Percentiles rank a stretch among this genome's conserved stretches.
These are phyloP conservation scores for Cladosporium sp. DNA, from an alignment of 2,329 filamentous ascomycete species.

Conservation along the genomic window DNA sequence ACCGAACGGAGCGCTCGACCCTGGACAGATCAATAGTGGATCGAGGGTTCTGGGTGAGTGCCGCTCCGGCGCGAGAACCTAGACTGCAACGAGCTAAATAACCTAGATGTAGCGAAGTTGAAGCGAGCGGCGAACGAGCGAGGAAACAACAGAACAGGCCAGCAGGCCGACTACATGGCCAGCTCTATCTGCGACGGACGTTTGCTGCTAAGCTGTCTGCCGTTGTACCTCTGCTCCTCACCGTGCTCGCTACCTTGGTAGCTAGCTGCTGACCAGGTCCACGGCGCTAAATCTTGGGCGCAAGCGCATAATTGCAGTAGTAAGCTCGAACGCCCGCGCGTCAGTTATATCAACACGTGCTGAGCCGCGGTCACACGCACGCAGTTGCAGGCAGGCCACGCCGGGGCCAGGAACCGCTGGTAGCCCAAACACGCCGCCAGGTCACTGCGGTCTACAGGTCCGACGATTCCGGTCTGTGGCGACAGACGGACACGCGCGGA, in stretches of 20 bases:
- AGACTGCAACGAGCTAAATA: neutral
- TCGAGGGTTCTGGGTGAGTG: neutral
- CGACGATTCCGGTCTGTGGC: constrained; percentile 1
- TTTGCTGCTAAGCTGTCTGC: neutral
- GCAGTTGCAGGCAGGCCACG: neutral
- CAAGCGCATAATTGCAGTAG: constrained; percentile 8
- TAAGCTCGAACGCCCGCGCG: constrained; percentile 9
- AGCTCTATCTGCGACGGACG: neutral
- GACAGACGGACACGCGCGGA: neutral
- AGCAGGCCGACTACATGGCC: neutral
- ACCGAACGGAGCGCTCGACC: constrained; percentile 1
- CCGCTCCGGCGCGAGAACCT: constrained; percentile 10
- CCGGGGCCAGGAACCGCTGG: neutral
- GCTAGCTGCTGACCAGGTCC: constrained; percentile 11
- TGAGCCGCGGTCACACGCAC: constrained; percentile 10
- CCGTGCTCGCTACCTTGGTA: constrained; percentile 1
- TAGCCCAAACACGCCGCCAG: neutral
- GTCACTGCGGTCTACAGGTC: constrained; percentile 4
- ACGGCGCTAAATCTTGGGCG: constrained; percentile 7
- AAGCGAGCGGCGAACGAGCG: constrained; percentile 5
- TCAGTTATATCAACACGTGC: constrained; percentile 9
- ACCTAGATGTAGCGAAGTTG: constrained; percentile 5
- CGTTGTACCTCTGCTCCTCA: neutral
- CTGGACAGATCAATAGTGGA: neutral
- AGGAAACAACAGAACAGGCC: neutral